These are phyloP conservation scores for Entomophthora muscae DNA, from an alignment of 371 early-diverging fungal species.

Conservation along the genomic window DNA sequence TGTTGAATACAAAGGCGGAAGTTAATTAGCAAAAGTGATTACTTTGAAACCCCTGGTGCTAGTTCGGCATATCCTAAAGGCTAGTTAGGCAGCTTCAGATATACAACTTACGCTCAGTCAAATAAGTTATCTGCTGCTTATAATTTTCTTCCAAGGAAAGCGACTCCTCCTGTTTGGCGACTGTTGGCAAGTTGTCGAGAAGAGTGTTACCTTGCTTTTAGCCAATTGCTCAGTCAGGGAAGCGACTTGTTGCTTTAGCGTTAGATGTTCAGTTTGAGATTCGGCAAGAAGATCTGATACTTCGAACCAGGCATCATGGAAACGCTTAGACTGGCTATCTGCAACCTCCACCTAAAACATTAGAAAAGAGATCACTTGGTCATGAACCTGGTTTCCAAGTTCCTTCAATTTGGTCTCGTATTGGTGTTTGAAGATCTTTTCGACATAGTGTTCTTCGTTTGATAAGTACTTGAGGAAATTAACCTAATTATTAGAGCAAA, in stretches of 20 bases:
- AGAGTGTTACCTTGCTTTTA: background rate
- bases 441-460: conserved; percentile 6
- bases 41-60: background rate
- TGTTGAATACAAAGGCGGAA: too few species aligned
- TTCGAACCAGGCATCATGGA: background rate
- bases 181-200: too few species aligned
- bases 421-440: conserved; percentile 1
- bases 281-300: background rate
- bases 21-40: too few species aligned
- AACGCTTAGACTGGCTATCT: background rate
- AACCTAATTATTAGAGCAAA: background rate
- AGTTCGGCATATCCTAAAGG: background rate
- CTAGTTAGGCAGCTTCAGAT: background rate
- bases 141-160: background rate
- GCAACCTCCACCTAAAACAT: background rate
- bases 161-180: background rate
- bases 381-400: background rate
- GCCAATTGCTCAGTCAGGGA: background rate
- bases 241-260: background rate
- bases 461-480: conserved; percentile 1
- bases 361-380: background rate
- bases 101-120: background rate
- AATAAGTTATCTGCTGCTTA: background rate
- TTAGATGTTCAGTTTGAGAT: background rate
- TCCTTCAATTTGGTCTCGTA: background rate